phyloP scores from a whole-genome alignment of 495 filamentous ascomycete species.

The Neohortaea acidophila region DNA sequence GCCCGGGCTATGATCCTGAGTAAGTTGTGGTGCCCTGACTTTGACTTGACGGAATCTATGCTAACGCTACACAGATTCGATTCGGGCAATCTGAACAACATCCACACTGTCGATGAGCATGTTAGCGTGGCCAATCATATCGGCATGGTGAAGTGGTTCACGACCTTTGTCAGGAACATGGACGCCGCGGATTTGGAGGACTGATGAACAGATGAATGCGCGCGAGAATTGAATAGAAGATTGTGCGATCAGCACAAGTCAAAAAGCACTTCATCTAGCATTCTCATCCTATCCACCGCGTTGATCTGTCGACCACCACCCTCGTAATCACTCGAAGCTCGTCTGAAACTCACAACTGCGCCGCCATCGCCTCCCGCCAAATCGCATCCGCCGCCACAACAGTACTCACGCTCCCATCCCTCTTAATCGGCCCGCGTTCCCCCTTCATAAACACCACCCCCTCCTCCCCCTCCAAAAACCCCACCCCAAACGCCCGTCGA shows the following conservation, averaged over 20 bases:
- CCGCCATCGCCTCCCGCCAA: constrained; percentile 1
- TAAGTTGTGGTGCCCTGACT: too few species aligned
- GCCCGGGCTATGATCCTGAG: constrained; percentile 21
- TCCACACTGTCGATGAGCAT: constrained; percentile 25
- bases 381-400: neutral
- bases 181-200: constrained; percentile 17
- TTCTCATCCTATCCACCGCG: too few species aligned
- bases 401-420: neutral
- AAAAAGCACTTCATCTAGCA: too few species aligned
- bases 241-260: too few species aligned
- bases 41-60: too few species aligned
- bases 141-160: constrained; percentile 21
- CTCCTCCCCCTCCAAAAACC: neutral
- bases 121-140: constrained; percentile 19
- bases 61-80: too few species aligned
- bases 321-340: too few species aligned
- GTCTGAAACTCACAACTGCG: neutral
- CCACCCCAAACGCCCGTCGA: neutral
- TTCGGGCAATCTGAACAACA: constrained; percentile 23
- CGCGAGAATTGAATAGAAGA: too few species aligned
- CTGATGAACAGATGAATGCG: too few species aligned
- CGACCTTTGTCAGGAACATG: constrained; percentile 18
- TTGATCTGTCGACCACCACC: too few species aligned
- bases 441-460: neutral
- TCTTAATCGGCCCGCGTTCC: neutral